phyloP scores from a whole-genome alignment of 108 stramenopile genomes.

The Fragilaria radians region DNA sequence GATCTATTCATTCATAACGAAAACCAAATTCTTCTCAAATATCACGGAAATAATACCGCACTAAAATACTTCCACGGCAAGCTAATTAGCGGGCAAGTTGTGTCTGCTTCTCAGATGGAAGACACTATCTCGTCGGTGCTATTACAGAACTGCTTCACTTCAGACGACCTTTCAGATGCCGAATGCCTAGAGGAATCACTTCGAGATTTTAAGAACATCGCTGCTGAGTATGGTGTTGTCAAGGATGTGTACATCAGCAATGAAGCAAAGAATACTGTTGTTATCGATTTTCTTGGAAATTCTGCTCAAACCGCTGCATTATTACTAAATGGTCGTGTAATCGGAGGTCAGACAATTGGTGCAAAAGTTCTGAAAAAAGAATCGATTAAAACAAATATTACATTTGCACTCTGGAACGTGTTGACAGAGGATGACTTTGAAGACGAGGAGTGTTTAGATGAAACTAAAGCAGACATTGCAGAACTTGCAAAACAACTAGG shows the following conservation, averaged over 20 bases:
- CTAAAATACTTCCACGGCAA: constrained; percentile 41
- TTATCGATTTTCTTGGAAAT: constrained; percentile 11
- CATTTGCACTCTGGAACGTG: constrained; percentile 27
- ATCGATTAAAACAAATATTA: neutral
- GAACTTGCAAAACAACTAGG: constrained; percentile 25
- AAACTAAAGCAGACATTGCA: constrained; percentile 26
- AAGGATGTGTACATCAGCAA: constrained; percentile 8
- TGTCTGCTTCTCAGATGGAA: constrained; percentile 14
- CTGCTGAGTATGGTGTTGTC: constrained; percentile 28
- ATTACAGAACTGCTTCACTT: constrained; percentile 51
- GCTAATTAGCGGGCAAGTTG: constrained; percentile 34
- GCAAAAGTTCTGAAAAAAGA: neutral
- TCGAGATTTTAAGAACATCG: constrained; percentile 44
- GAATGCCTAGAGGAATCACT: constrained; percentile 71
- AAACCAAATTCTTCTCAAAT: constrained; percentile 13
- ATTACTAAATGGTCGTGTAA: constrained; percentile 24
- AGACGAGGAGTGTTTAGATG: constrained; percentile 39
- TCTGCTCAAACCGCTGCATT: constrained; percentile 17
- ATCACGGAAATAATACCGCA: constrained; percentile 25
- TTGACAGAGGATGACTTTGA: constrained; percentile 46
- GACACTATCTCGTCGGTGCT: constrained; percentile 16
- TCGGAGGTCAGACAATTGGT: neutral
- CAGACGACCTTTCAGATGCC: constrained; percentile 68
- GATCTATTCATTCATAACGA: neutral
- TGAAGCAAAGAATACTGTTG: constrained; percentile 18